Conservation (phyloP, 305 asterid species). For the Plantago lanceolata region DNA sequence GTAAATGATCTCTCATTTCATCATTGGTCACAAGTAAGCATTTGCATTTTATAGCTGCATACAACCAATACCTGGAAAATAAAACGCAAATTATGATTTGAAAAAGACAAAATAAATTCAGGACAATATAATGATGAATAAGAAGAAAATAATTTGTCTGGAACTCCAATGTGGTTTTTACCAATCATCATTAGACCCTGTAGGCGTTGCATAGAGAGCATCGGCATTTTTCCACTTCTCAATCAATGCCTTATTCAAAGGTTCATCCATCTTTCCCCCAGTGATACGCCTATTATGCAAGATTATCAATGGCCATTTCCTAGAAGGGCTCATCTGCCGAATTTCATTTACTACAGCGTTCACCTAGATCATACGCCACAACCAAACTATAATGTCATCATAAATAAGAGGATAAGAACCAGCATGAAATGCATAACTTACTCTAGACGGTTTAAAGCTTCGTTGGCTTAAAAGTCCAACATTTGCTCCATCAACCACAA, state of each 20-base stretch:
- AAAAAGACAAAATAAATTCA: conserved; percentile 15
- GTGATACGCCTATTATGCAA: conserved; percentile 68
- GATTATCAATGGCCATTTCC: conserved; percentile 72
- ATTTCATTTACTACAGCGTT: conserved; percentile 73
- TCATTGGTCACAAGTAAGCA: conserved; percentile 76
- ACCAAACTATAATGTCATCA: conserved; percentile 9
- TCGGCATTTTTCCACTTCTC: conserved; percentile 75
- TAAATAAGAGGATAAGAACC: neutral
- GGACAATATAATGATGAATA: conserved; percentile 12
- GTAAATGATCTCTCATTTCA: conserved; percentile 88
- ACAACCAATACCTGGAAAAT: conserved; percentile 80
- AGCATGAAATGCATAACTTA: conserved; percentile 26
- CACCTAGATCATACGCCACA: conserved; percentile 38
- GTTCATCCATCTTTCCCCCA: conserved; percentile 68
- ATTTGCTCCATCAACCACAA: conserved; percentile 86
- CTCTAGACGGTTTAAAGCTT: conserved; percentile 66
- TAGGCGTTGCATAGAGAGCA: conserved; percentile 82
- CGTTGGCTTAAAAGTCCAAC: conserved; percentile 70
- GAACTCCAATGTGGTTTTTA: conserved; percentile 23
- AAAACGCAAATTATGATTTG: conserved; percentile 20
- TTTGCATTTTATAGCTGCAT: conserved; percentile 79
- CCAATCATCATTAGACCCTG: conserved; percentile 99
- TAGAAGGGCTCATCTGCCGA: conserved; percentile 78
- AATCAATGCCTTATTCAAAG: conserved; percentile 46
- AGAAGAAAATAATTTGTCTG: neutral